phyloP scores from a whole-genome alignment of 441 rosid genomes.

The Cnidoscolus chayamansa region DNA sequence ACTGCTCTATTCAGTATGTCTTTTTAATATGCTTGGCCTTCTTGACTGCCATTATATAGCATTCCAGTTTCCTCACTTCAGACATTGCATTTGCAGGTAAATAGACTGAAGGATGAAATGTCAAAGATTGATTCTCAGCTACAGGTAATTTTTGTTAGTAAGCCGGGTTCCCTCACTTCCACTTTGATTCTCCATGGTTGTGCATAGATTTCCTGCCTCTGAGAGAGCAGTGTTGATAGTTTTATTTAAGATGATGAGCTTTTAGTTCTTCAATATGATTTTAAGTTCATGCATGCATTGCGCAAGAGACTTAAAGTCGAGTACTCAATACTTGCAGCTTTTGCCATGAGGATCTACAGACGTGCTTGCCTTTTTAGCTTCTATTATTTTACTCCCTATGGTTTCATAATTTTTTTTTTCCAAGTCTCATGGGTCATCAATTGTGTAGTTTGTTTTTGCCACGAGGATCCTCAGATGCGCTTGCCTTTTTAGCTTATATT shows the following conservation, averaged over 20 bases:
- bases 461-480: no score
- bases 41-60: slow-evolving; percentile 9
- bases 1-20: background rate
- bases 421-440: no score
- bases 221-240: background rate
- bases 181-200: background rate
- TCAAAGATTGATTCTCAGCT: slow-evolving; percentile 76
- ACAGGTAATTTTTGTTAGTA: slow-evolving; percentile 46
- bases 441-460: no score
- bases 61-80: slow-evolving; percentile 17
- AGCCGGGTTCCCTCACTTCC: background rate
- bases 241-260: background rate
- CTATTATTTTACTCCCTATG: background rate
- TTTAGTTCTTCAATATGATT: background rate
- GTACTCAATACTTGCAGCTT: background rate
- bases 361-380: background rate
- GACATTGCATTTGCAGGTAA: slow-evolving; percentile 47
- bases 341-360: background rate
- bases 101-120: slow-evolving; percentile 83
- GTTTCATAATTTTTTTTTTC: no score
- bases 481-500: no score
- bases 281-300: background rate
- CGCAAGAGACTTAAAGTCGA: background rate
- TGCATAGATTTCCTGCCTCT: background rate
- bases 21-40: background rate